A percentile compares a stretch with the other conserved stretches of the same genome.
phyloP scores from a whole-genome alignment of 75 land plant genomes.

The Pinus taeda region DNA sequence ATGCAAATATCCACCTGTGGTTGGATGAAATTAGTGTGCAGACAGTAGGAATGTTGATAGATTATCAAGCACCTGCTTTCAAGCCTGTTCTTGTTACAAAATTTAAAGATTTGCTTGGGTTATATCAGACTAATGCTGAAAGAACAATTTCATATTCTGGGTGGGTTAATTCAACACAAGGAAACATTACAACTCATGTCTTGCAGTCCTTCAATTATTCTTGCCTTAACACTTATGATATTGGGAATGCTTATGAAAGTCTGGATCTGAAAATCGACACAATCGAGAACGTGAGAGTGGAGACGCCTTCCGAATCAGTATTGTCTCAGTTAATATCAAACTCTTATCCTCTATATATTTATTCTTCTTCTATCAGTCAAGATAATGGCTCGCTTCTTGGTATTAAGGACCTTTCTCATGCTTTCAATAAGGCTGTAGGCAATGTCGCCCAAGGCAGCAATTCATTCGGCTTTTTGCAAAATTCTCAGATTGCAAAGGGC shows the following conservation, averaged over 20 bases:
- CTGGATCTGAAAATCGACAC: conserved; percentile 12
- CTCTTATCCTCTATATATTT: conserved; percentile 35
- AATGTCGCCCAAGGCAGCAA: neutral
- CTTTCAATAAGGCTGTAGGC: conserved; percentile 15
- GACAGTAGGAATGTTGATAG: conserved; percentile 23
- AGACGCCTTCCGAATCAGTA: conserved; percentile 5
- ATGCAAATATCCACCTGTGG: conserved; percentile 81
- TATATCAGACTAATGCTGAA: conserved; percentile 28
- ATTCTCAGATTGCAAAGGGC: conserved; percentile 42
- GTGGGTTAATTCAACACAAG: conserved; percentile 48
- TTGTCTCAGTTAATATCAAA: neutral
- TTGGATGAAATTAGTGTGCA: conserved; percentile 26
- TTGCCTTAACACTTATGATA: too few relatives aligned
- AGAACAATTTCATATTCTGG: conserved; percentile 31
- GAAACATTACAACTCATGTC: conserved; percentile 47
- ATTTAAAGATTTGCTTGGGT: conserved; percentile 47
- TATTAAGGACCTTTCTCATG: conserved; percentile 25
- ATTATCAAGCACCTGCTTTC: conserved; percentile 18
- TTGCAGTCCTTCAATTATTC: conserved; percentile 27
- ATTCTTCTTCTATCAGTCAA: conserved; percentile 7
- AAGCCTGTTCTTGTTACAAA: neutral
- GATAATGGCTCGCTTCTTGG: conserved; percentile 14
- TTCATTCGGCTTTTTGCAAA: conserved; percentile 19
- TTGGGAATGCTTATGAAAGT: too few relatives aligned
- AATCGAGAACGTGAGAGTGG: conserved; percentile 19